Evolutionary conservation across 768 basidiomycete genomes (phyloP).

Genomic region (Kondoa malvinella): DNA sequence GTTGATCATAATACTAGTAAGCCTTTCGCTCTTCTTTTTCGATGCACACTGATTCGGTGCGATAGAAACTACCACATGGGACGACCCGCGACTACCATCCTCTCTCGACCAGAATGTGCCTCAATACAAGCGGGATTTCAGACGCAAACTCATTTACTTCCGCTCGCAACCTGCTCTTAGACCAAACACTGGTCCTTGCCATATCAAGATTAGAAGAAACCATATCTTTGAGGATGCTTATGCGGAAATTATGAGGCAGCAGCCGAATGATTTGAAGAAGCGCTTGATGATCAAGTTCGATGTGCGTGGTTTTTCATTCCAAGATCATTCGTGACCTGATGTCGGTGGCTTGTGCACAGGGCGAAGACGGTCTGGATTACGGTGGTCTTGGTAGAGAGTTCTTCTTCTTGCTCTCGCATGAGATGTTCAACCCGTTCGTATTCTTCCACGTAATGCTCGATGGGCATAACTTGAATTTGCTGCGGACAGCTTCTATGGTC

Average conservation of each 20-base stretch:
- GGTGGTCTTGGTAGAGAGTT: slow-evolving; percentile 97
- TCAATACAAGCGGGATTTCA: slow-evolving; percentile 99
- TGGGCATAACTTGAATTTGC: not conserved
- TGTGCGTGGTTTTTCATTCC: not conserved
- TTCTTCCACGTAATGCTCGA: not conserved
- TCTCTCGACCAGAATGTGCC: slow-evolving; percentile 91
- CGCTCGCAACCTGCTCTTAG: slow-evolving; percentile 95
- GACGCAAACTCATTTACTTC: slow-evolving; percentile 98
- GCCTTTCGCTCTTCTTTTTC: not conserved
- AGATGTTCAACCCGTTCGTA: slow-evolving; percentile 60
- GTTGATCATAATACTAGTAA: slow-evolving; percentile 82
- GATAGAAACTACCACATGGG: slow-evolving; percentile 93
- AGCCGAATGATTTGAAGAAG: slow-evolving; percentile 95
- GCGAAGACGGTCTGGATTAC: slow-evolving; percentile 96
- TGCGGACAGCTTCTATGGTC: slow-evolving; percentile 80
- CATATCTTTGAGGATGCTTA: slow-evolving; percentile 99
- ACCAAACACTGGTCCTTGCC: slow-evolving; percentile 94
- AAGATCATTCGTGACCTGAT: slow-evolving; percentile 34
- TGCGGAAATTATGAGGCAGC: slow-evolving; percentile 98
- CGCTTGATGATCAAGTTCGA: slow-evolving; percentile 95
- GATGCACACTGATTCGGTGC: slow-evolving; percentile 15
- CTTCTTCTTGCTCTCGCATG: slow-evolving; percentile 98
- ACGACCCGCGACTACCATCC: slow-evolving; percentile 89
- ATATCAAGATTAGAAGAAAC: slow-evolving; percentile 93
- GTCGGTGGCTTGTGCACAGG: slow-evolving; percentile 29